Evolutionary conservation across 2,329 filamentous ascomycete genomes (phyloP).

Genomic region (Monosporascus ibericus): DNA sequence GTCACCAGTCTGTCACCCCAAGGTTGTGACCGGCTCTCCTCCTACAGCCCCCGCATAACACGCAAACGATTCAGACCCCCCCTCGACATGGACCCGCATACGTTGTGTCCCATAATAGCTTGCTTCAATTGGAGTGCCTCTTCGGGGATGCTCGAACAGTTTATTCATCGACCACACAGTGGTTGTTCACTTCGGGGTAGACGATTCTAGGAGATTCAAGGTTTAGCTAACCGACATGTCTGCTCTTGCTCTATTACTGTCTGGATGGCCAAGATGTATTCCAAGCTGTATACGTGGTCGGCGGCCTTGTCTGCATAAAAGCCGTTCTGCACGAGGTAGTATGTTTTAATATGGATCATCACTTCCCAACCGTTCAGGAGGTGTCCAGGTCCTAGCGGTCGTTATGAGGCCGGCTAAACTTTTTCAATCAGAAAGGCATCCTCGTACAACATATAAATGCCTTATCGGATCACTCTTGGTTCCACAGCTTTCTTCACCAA

Average conservation of each 20-base stretch:
- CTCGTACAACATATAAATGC: constrained; percentile 25
- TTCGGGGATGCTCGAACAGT: not conserved
- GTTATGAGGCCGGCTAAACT: not conserved
- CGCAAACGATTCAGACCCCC: not conserved
- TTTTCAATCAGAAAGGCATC: constrained; percentile 5
- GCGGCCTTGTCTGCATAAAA: no score
- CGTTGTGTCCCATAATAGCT: not conserved
- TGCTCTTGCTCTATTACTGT: not conserved
- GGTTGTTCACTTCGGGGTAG: not conserved
- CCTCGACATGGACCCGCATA: not conserved
- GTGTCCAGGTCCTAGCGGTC: not conserved
- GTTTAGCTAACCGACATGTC: not conserved
- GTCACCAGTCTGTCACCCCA: not conserved
- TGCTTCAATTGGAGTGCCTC: not conserved
- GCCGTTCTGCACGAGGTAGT: no score
- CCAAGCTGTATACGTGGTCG: no score
- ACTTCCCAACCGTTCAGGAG: not conserved
- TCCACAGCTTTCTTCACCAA: constrained; percentile 17
- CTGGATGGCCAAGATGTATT: not conserved
- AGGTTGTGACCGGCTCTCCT: not conserved
- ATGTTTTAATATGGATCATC: no score
- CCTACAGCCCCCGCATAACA: not conserved
- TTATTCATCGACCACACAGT: not conserved
- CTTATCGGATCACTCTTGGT: constrained; percentile 18
- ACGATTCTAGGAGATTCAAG: not conserved